Evolutionary conservation across 768 basidiomycete species (phyloP), one percentile per base, ranked within the genome.

Genomic region (Crucibulum laeve): DNA sequence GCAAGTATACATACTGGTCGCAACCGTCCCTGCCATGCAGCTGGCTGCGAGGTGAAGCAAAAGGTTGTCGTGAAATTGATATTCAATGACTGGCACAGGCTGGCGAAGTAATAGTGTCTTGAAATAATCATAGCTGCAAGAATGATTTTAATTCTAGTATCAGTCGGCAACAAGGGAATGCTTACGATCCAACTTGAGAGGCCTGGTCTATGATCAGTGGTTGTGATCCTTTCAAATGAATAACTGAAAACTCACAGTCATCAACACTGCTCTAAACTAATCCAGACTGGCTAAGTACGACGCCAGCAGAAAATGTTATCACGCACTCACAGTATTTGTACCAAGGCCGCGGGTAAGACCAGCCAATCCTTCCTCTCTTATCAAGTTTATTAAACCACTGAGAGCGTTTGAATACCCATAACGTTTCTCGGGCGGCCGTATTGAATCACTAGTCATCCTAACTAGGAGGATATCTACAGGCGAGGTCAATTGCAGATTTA

Each of bases 391-490:
- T n/a, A 94, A 64, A 5, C 91, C 91, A 38, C 74, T 70, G 14
- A 91, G 49, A n/a, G 80, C 89, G 59, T 93, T 90, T 17, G 74
- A 69, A 61, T 95, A 95, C 36, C 80, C 76, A 55, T 87, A 90
- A 43, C 82, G 73, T 52, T 82, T 74, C 46, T 85, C 83, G 19
- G 82, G 78, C 14, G 86, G 82, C 51, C 87, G 79, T 22, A 84
- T 70, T 5, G 79, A 74, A 60, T 95, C 91, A 52, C 87, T 91
- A 19, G 90, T 91, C 91, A 95, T 95, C 42, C 91, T 72, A 11
- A 90, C 82, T 33, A 91, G 67, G 5, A 89, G 53, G 42, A 90
- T 81, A 59, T 90, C 87, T 77, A 48, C 42, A 34, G n/a, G 25
- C 26, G 4, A 38, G 37, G 19, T 47, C 22, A 11, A 49, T 15